Conservation (phyloP, 2,329 filamentous ascomycete species). For the Alternaria brassicae region DNA sequence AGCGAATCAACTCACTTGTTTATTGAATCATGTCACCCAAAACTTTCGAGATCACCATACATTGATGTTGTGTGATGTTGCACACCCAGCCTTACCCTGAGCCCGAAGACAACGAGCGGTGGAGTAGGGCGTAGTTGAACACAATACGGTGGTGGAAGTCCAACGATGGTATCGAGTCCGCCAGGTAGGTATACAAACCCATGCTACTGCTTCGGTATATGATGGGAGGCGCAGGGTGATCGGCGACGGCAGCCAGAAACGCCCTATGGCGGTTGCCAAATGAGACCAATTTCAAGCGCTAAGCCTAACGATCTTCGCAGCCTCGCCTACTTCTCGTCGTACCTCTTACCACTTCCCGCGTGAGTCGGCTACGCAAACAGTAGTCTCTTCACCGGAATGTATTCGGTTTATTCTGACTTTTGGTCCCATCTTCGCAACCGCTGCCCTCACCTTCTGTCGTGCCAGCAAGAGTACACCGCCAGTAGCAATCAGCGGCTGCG, state of each 20-base stretch:
- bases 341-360: not conserved
- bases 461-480: constrained; percentile 2
- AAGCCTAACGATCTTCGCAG: constrained; percentile 1
- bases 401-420: not conserved
- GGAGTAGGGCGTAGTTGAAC: not conserved
- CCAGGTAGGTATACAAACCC: not conserved
- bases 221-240: not conserved
- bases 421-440: not conserved
- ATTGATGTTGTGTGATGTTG: constrained; percentile 14
- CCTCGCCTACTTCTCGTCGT: constrained; percentile 1
- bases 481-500: not conserved
- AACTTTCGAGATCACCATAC: constrained; percentile 1
- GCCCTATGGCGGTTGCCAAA: not conserved
- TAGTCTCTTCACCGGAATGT: not conserved
- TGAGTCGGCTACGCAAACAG: not conserved
- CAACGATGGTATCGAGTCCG: not conserved
- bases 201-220: not conserved
- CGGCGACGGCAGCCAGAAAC: not conserved
- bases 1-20: not conserved
- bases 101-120: constrained; percentile 9
- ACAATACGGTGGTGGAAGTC: not conserved
- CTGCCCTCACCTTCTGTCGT: not conserved
- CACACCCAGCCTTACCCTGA: constrained; percentile 7
- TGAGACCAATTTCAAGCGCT: constrained; percentile 1
- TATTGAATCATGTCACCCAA: not conserved